A percentile compares a stretch with the other conserved stretches of the same genome.
Evolutionary conservation across 352 stramenopile genomes (phyloP).

Genomic region (Phytopythium chamaehyphon): DNA sequence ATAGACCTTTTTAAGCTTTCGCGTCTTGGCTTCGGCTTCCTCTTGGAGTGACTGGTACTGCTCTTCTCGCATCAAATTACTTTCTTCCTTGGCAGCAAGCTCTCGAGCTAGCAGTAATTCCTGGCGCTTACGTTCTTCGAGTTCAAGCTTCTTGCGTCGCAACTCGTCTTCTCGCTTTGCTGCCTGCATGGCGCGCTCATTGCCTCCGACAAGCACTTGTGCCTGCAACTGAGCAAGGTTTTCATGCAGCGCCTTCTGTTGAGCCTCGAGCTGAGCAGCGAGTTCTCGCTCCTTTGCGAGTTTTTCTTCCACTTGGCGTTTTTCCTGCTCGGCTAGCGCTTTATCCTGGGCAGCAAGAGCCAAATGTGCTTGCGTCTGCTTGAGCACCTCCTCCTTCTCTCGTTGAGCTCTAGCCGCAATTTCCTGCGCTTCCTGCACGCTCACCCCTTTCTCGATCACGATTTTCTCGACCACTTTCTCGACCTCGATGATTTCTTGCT

Average conservation of each 20-base stretch:
- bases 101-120: constrained; percentile 87
- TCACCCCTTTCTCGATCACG: constrained; percentile 81
- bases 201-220: constrained; percentile 89
- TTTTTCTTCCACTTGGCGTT: constrained; percentile 81
- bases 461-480: constrained; percentile 85
- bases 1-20: constrained; percentile 96
- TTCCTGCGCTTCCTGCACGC: constrained; percentile 65
- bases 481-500: constrained; percentile 49
- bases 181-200: constrained; percentile 92
- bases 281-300: constrained; percentile 87
- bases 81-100: constrained; percentile 92
- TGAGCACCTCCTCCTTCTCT: constrained; percentile 73
- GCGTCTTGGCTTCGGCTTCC: constrained; percentile 94
- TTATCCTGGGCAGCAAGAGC: constrained; percentile 75
- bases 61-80: constrained; percentile 91
- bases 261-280: constrained; percentile 50
- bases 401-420: constrained; percentile 70
- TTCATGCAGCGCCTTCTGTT: constrained; percentile 77
- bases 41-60: constrained; percentile 88
- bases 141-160: constrained; percentile 89
- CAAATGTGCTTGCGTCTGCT: constrained; percentile 68
- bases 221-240: constrained; percentile 91
- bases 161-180: constrained; percentile 94
- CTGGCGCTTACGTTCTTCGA: constrained; percentile 89
- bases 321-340: constrained; percentile 77